Evolutionary conservation across 163 green algal species (phyloP).

Genomic region (Trebouxia gelatinosa): DNA sequence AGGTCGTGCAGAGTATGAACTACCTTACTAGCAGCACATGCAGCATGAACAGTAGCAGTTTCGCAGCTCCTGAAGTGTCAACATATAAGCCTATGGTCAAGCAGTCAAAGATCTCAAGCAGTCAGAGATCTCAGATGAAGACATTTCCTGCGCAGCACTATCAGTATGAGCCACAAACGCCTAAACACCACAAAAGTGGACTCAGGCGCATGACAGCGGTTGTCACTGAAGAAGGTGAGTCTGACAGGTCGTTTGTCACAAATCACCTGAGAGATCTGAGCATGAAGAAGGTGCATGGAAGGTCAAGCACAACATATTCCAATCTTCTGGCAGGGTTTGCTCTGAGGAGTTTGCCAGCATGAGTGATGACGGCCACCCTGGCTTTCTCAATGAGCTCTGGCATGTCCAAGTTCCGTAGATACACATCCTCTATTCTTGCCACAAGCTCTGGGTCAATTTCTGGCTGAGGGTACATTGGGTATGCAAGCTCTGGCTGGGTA

Average conservation of each 20-base stretch:
- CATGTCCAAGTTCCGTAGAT: conserved; percentile 61
- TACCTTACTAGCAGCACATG: not conserved
- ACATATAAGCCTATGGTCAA: too few relatives aligned
- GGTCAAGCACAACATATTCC: conserved; percentile 66
- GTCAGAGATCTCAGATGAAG: not conserved
- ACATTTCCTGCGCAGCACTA: not conserved
- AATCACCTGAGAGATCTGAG: conserved; percentile 47
- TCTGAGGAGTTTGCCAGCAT: conserved; percentile 35
- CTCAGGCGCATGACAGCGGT: not conserved
- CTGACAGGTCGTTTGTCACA: not conserved
- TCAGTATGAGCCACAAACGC: too few relatives aligned
- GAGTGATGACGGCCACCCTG: conserved; percentile 44
- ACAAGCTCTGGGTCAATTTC: conserved; percentile 45
- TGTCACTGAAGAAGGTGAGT: not conserved
- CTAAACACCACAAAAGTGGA: too few relatives aligned
- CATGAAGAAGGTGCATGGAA: conserved; percentile 75
- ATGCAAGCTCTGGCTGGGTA: conserved; percentile 61
- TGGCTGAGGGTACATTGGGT: conserved; percentile 51
- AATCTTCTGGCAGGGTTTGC: conserved; percentile 43
- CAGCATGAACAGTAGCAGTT: not conserved
- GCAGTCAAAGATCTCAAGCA: not conserved
- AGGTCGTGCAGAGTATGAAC: not conserved
- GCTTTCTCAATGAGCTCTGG: conserved; percentile 61
- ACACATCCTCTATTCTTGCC: conserved; percentile 50
- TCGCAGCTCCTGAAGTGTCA: too few relatives aligned